Base-by-base conservation (phyloP, 2,329 filamentous ascomycete genomes). In the Aspergillus quadricinctus region DNA sequence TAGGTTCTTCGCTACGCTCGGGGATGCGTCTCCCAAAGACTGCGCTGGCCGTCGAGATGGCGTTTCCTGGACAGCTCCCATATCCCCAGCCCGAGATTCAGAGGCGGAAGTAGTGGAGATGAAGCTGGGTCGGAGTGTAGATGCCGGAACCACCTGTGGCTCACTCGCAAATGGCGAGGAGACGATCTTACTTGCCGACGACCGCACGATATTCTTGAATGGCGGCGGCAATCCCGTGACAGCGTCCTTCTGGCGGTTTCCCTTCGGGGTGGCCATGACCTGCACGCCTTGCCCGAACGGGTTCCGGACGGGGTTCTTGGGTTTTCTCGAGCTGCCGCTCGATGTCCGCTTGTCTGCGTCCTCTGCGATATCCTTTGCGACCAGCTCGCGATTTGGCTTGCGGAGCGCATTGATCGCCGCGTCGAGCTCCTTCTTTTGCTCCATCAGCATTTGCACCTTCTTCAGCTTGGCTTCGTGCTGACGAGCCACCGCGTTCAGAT, bases 361-460 rank as follows among this genome's bases (percentile, higher is more conserved):
- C 10, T 80, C 72, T 8, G 74, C 77, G 49, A 78, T 71, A 48
- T 78, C 75, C 53, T 73, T 74, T 17, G 77, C 73, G 11, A 78
- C 76, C 4, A 79, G 69, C 35, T 74, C 70, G 50, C 78, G 69
- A 59, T 80, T 80, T 4, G 78, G 78, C 56, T 78, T 79, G 49
- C 76, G 73, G 4, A 80, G 65, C 0, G 77, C 71, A 25, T 72
- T 65, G 57, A 81, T 81, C 28, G 78, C 78, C 27, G 75, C 76
- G 57, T 78, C 76, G 9, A 80, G 69, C 57, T 80, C 77, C 57
- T 72, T 76, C 66, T 78, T 78, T 56, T 79, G 76, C 29, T 79
- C 75, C 25, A 74, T 67, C 11, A 78, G 64, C 57, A 74, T 69
- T 55, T 78, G 74, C 54, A 77, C 75, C 60, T 77, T 78, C 60